These are phyloP conservation scores for Sugiyamaella japonica DNA, from an alignment of 1,139 yeast genomes.

Conservation along the genomic window DNA sequence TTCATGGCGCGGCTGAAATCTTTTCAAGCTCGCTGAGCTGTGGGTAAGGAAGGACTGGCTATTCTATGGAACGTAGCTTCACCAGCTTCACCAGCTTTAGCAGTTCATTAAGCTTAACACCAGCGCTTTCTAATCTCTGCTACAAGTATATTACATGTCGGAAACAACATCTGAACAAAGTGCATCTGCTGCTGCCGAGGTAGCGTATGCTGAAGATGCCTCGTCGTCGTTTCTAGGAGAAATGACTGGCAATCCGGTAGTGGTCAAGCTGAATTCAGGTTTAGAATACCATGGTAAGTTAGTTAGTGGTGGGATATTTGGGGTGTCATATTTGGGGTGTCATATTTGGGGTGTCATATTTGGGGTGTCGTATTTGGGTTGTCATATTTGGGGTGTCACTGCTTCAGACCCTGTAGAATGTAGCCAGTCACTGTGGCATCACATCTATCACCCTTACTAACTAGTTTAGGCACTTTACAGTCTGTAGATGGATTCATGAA, in stretches of 20 bases:
- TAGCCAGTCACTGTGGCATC: no score
- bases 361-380: not conserved
- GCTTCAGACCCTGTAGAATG: no score
- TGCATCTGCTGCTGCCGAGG: constrained; percentile 15
- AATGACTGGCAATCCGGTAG: constrained; percentile 75
- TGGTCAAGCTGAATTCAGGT: constrained; percentile 84
- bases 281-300: constrained; percentile 66
- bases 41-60: not conserved
- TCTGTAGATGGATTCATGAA: constrained; percentile 98
- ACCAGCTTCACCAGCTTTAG: not conserved
- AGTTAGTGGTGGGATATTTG: not conserved
- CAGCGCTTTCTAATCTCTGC: no score
- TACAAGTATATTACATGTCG: not conserved
- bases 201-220: constrained; percentile 32
- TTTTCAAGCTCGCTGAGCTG: not conserved
- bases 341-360: not conserved
- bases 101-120: not conserved
- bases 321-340: no score
- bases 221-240: constrained; percentile 77
- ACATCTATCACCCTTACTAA: not conserved
- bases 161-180: constrained; percentile 5
- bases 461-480: constrained; percentile 56
- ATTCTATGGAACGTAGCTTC: not conserved
- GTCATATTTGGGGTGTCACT: not conserved
- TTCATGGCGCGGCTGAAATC: constrained; percentile 7